phyloP scores from a whole-genome alignment of 2,329 filamentous ascomycete species.

The Chrysoporthe deuterocubensis region DNA sequence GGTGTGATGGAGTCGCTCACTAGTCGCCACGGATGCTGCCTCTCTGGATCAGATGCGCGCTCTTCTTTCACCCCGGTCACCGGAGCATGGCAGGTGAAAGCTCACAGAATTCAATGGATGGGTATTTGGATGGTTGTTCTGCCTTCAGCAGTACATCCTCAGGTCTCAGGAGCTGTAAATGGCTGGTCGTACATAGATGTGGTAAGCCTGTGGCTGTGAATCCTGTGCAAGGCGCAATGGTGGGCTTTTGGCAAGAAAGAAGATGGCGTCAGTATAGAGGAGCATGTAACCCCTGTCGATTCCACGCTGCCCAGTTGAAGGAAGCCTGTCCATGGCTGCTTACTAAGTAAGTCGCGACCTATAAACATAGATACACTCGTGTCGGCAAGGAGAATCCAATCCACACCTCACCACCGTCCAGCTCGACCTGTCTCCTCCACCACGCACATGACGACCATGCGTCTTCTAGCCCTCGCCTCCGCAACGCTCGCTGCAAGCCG shows the following conservation, averaged over 20 bases:
- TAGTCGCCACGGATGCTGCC: not conserved
- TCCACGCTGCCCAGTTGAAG: not conserved
- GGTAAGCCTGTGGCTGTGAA: not conserved
- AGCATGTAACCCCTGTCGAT: not conserved
- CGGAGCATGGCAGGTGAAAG: not conserved
- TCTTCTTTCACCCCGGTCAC: not conserved
- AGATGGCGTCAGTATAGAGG: conserved; percentile 6
- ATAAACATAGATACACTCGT: not conserved
- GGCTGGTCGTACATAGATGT: conserved; percentile 1
- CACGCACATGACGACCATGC: conserved; percentile 29
- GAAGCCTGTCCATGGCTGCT: not conserved
- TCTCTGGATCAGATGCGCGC: not conserved
- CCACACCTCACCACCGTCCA: not conserved
- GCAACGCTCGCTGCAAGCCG: conserved; percentile 47
- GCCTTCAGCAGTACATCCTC: not conserved
- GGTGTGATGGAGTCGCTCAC: not conserved
- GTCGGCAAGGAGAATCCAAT: not conserved
- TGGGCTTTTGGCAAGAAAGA: conserved; percentile 1
- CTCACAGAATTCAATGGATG: not conserved
- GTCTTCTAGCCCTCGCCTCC: conserved; percentile 22
- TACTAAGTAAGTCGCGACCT: not conserved
- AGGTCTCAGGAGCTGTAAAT: not conserved
- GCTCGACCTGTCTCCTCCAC: not conserved
- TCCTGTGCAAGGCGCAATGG: conserved; percentile 2
- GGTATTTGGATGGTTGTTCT: not conserved